A percentile compares a stretch with the other conserved stretches of the same genome.
Evolutionary conservation across 1,284 basidiomycete species (phyloP).

Genomic region (Tilletia caries): DNA sequence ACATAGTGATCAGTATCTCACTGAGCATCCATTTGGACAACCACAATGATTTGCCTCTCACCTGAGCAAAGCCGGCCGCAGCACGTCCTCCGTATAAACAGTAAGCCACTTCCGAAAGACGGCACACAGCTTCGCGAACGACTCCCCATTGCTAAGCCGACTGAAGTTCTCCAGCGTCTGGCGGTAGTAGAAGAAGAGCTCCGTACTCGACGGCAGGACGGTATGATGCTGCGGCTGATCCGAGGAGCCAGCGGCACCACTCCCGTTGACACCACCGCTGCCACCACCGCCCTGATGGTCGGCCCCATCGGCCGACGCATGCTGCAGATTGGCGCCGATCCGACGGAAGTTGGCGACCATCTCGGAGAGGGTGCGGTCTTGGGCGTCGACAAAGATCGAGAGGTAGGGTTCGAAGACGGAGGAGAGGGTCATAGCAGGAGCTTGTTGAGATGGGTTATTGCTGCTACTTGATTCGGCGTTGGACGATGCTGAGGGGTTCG

Average conservation of each 20-base stretch:
- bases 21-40: background rate
- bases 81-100: constrained; percentile 76
- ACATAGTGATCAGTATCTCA: background rate
- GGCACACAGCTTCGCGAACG: constrained; percentile 40
- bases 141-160: constrained; percentile 54
- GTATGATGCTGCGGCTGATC: constrained; percentile 59
- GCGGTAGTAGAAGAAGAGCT: constrained; percentile 94
- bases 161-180: constrained; percentile 92
- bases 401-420: constrained; percentile 88
- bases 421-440: constrained; percentile 57
- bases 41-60: constrained; percentile 50
- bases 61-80: constrained; percentile 70
- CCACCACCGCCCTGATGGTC: constrained; percentile 15
- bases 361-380: constrained; percentile 66
- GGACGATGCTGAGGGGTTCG: constrained; percentile 4
- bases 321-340: constrained; percentile 19
- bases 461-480: constrained; percentile 44
- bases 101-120: constrained; percentile 85
- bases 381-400: constrained; percentile 88
- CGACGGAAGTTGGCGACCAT: constrained; percentile 30
- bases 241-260: constrained; percentile 59
- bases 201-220: constrained; percentile 87
- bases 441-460: background rate
- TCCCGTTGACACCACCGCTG: constrained; percentile 45
- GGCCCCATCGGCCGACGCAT: constrained; percentile 23